These are phyloP conservation scores for Chlorophyllum brunneum DNA, from an alignment of 768 basidiomycete species.

Conservation along the genomic window DNA sequence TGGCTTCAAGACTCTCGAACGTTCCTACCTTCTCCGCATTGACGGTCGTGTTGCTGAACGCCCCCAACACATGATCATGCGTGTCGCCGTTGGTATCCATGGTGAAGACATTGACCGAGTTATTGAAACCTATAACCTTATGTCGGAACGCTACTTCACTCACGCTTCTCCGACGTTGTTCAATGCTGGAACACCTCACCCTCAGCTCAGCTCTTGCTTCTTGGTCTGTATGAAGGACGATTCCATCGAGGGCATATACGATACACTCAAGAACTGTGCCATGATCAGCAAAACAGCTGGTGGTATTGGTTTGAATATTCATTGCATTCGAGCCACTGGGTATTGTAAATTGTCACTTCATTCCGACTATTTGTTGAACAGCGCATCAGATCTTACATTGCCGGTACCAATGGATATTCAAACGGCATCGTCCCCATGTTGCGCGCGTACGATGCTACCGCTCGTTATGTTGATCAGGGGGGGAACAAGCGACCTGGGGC, in stretches of 20 bases:
- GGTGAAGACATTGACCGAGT: constrained; percentile 84
- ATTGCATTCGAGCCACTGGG: constrained; percentile 96
- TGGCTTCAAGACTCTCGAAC: constrained; percentile 99
- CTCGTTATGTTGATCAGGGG: constrained; percentile 97
- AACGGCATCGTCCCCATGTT: constrained; percentile 99
- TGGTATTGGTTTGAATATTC: constrained; percentile 94
- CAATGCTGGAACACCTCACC: constrained; percentile 94
- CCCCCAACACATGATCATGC: constrained; percentile 99
- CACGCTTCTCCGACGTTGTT: constrained; percentile 98
- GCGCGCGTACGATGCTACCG: constrained; percentile 95
- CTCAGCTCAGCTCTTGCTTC: constrained; percentile 97
- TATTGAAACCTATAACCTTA: constrained; percentile 90
- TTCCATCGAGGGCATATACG: constrained; percentile 98
- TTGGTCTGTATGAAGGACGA: constrained; percentile 98
- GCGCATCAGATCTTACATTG: constrained; percentile 95
- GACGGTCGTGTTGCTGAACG: constrained; percentile 94
- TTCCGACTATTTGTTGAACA: no score
- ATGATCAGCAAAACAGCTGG: constrained; percentile 99
- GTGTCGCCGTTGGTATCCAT: constrained; percentile 97
- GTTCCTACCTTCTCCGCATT: constrained; percentile 93
- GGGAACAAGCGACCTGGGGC: constrained; percentile 99
- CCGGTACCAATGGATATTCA: constrained; percentile 98
- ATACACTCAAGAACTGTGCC: constrained; percentile 95
- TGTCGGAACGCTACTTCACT: constrained; percentile 98
- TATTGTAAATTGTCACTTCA: constrained; percentile 22